These are phyloP conservation scores for Oryza coarctata DNA, from an alignment of 176 grass and related monocot genomes.

Conservation along the genomic window DNA sequence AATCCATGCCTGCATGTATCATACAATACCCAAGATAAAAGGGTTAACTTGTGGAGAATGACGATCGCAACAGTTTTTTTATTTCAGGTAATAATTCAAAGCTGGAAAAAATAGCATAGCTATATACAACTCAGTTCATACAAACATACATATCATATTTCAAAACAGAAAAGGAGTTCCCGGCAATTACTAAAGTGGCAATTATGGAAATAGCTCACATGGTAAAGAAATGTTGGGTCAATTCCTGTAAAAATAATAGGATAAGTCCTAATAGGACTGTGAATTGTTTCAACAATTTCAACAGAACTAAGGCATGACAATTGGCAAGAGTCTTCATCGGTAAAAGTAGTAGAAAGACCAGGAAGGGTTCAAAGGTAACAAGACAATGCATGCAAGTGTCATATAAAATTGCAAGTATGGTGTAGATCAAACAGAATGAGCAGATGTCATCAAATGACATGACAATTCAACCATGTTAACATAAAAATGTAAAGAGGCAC, in stretches of 20 bases:
- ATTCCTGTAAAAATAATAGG: background rate
- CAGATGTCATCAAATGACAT: background rate
- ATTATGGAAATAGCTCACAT: background rate
- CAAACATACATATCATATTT: background rate
- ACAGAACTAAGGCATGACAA: background rate
- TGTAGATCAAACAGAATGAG: background rate
- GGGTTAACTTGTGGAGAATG: background rate
- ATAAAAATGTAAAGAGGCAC: background rate
- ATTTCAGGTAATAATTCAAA: background rate
- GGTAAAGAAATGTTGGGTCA: background rate
- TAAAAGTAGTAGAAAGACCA: background rate
- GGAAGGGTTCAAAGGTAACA: background rate
- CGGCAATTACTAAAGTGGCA: background rate
- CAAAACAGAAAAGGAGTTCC: background rate
- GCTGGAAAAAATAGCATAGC: background rate
- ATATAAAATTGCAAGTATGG: background rate
- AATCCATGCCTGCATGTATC: constrained; percentile 63
- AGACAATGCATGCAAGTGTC: background rate
- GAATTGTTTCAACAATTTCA: background rate
- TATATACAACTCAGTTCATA: background rate
- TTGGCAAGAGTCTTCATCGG: background rate
- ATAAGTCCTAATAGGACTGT: background rate
- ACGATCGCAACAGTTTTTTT: background rate
- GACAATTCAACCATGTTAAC: background rate
- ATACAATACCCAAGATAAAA: constrained; percentile 6